phyloP scores from a whole-genome alignment of 257 asterid species.

The Solanum tarijense region DNA sequence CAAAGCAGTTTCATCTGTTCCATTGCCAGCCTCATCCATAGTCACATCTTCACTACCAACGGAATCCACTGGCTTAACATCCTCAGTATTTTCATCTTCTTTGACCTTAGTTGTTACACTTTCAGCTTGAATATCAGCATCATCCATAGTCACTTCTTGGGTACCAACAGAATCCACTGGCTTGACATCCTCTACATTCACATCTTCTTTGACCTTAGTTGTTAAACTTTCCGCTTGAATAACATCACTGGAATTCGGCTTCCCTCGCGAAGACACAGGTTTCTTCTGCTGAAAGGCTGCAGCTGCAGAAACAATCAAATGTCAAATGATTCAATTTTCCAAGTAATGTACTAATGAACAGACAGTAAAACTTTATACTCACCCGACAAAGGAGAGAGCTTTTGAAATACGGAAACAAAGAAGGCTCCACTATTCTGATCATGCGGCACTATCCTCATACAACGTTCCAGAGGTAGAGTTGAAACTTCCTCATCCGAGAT shows the following conservation, averaged over 20 bases:
- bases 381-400: conserved; percentile 61
- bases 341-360: not conserved
- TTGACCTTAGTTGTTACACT: conserved; percentile 23
- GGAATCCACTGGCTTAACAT: not conserved
- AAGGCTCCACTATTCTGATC: conserved; percentile 98
- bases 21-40: conserved; percentile 11
- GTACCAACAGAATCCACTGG: not conserved
- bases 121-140: conserved; percentile 16
- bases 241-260: conserved; percentile 13
- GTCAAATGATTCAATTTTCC: not conserved
- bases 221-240: conserved; percentile 19
- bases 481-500: conserved; percentile 58
- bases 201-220: conserved; percentile 34
- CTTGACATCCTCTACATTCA: conserved; percentile 5
- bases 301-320: not conserved
- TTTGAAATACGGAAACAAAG: conserved; percentile 82
- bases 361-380: not conserved
- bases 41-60: not conserved
- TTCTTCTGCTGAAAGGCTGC: conserved; percentile 30
- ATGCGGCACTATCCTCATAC: conserved; percentile 99
- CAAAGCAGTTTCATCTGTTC: conserved; percentile 22
- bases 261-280: conserved; percentile 18
- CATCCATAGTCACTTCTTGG: not conserved
- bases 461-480: conserved; percentile 65
- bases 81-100: conserved; percentile 19